These are phyloP conservation scores for Allium sativum DNA, from an alignment of 106 monocot species.

Conservation along the genomic window DNA sequence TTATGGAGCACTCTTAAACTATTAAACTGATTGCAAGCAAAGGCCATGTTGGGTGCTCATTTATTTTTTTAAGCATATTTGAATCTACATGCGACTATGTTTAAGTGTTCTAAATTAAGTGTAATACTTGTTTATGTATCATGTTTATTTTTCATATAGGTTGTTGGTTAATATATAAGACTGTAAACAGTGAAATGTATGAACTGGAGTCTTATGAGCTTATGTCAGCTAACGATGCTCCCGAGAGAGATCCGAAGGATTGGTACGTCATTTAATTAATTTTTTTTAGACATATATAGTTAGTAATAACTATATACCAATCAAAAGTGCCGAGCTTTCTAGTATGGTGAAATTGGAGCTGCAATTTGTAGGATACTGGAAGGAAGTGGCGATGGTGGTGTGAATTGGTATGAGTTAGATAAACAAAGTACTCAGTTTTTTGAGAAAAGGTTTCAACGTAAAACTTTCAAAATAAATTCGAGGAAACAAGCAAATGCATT, in stretches of 20 bases:
- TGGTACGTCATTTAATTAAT: slow-evolving; percentile 35
- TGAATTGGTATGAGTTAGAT: slow-evolving; percentile 53
- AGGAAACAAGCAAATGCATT: slow-evolving; percentile 32
- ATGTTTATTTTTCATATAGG: slow-evolving; percentile 28
- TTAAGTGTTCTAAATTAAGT: too few species aligned
- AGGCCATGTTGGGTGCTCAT: too few species aligned
- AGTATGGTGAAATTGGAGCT: not conserved
- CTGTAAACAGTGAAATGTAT: slow-evolving; percentile 30
- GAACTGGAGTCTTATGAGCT: slow-evolving; percentile 61
- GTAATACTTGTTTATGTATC: not conserved
- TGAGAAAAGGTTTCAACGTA: slow-evolving; percentile 51
- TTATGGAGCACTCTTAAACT: too few species aligned
- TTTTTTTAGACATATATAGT: too few species aligned
- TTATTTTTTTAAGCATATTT: too few species aligned
- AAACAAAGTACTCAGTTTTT: slow-evolving; percentile 45
- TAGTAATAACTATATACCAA: not conserved
- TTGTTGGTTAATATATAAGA: slow-evolving; percentile 80
- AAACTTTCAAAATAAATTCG: slow-evolving; percentile 32
- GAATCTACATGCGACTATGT: too few species aligned
- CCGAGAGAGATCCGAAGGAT: slow-evolving; percentile 85
- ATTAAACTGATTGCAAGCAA: too few species aligned
- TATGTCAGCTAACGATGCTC: slow-evolving; percentile 88
- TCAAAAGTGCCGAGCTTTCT: not conserved
- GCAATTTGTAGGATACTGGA: slow-evolving; percentile 46
- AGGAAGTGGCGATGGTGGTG: slow-evolving; percentile 62